These are phyloP conservation scores for Colletotrichum coccodes DNA, from an alignment of 2,329 filamentous ascomycete species.

Conservation along the genomic window DNA sequence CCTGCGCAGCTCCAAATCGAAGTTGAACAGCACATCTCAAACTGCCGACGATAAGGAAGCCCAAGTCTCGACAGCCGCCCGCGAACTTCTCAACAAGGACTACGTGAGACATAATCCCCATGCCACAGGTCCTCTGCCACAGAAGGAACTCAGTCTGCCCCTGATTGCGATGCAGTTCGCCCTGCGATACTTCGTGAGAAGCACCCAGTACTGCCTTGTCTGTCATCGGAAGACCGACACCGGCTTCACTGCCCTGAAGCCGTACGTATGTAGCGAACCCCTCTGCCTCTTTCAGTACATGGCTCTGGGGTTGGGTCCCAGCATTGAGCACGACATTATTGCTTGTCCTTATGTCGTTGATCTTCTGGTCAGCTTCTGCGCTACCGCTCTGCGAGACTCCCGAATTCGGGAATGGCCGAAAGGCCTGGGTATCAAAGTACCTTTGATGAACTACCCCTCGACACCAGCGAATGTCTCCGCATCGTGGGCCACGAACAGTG, in stretches of 20 bases:
- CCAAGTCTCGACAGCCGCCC: conserved; percentile 18
- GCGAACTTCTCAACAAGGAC: conserved; percentile 9
- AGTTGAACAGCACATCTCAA: not conserved
- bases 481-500: not conserved
- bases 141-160: conserved; percentile 56
- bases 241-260: conserved; percentile 77
- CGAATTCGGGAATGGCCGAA: conserved; percentile 55
- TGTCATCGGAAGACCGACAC: conserved; percentile 76
- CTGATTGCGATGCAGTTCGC: conserved; percentile 78
- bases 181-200: conserved; percentile 80
- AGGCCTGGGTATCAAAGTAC: conserved; percentile 51
- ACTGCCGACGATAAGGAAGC: not conserved
- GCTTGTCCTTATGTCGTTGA: conserved; percentile 86
- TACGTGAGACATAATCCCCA: conserved; percentile 19
- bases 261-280: conserved; percentile 79
- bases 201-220: conserved; percentile 87
- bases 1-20: not conserved
- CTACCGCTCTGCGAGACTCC: conserved; percentile 59
- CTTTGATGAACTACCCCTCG: conserved; percentile 8
- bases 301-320: conserved; percentile 84
- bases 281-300: conserved; percentile 92
- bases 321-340: conserved; percentile 85
- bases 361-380: conserved; percentile 85
- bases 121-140: conserved; percentile 36
- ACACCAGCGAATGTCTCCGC: not conserved